These are phyloP conservation scores for Aspergillus proliferans DNA, from an alignment of 2,329 filamentous ascomycete genomes.

Conservation along the genomic window DNA sequence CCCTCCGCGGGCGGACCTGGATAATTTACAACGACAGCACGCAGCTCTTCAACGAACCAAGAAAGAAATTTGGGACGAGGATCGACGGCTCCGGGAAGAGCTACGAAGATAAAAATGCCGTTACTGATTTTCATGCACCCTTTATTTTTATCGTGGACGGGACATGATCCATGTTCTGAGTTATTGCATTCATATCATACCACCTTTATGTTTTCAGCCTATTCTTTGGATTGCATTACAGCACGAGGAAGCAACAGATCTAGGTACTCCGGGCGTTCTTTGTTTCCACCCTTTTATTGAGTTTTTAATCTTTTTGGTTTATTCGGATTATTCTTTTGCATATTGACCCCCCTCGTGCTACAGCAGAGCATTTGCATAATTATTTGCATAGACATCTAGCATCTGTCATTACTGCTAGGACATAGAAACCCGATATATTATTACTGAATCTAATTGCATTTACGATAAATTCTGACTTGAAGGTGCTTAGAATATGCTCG, in stretches of 20 bases:
- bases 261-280: neutral
- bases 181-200: neutral
- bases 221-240: neutral
- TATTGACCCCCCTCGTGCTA: neutral
- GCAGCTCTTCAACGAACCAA: constrained; percentile 51
- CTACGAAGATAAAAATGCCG: constrained; percentile 6
- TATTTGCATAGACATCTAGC: neutral
- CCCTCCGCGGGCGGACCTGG: constrained; percentile 46
- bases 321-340: neutral
- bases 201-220: neutral
- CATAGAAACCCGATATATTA: neutral
- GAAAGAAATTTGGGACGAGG: constrained; percentile 48
- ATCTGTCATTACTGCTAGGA: neutral
- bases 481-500: no score
- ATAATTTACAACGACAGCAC: constrained; percentile 50
- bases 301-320: constrained; percentile 1
- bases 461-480: no score
- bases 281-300: constrained; percentile 4
- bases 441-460: no score
- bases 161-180: no score
- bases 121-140: neutral
- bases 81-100: constrained; percentile 29
- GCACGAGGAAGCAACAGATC: neutral
- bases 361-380: constrained; percentile 1
- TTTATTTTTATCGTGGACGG: no score